Percentiles rank a stretch among this genome's conserved stretches.
These are phyloP conservation scores for Porphyra umbilicalis DNA, from an alignment of 31 red algal genomes.

Conservation along the genomic window DNA sequence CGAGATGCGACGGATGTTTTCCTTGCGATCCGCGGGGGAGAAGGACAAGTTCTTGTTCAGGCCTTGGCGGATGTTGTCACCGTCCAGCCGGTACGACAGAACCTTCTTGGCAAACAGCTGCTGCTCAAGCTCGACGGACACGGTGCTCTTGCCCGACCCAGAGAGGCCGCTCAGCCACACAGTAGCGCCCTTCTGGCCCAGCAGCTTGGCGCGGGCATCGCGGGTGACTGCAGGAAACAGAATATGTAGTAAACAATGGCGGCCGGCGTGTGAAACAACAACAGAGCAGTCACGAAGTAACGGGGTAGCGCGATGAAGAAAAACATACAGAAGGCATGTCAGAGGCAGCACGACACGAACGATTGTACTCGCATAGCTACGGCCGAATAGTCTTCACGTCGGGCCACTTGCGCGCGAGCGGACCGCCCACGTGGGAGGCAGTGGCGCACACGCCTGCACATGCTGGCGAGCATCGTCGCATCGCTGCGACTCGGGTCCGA, in stretches of 20 bases:
- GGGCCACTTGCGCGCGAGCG: no score
- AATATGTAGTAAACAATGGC: no score
- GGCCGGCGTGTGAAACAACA: no score
- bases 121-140: slow-evolving; percentile 79
- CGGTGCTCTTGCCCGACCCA: slow-evolving; percentile 95
- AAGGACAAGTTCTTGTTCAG: slow-evolving; percentile 93
- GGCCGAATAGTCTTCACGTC: no score
- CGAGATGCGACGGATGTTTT: slow-evolving; percentile 96
- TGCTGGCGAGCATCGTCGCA: no score
- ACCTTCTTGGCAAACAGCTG: slow-evolving; percentile 68
- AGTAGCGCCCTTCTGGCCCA: slow-evolving; percentile 72
- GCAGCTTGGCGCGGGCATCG: slow-evolving; percentile 51
- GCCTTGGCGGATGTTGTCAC: slow-evolving; percentile 91
- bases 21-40: slow-evolving; percentile 76
- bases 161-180: slow-evolving; percentile 97
- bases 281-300: no score
- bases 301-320: no score
- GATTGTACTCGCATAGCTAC: background rate
- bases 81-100: slow-evolving; percentile 80
- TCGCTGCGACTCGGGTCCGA: no score
- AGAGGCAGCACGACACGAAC: background rate
- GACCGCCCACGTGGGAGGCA: no score
- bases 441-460: no score
- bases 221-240: slow-evolving; percentile 31
- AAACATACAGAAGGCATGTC: no score